These are phyloP conservation scores for Alternaria consortialis DNA, from an alignment of 2,329 filamentous ascomycete species.

Conservation along the genomic window DNA sequence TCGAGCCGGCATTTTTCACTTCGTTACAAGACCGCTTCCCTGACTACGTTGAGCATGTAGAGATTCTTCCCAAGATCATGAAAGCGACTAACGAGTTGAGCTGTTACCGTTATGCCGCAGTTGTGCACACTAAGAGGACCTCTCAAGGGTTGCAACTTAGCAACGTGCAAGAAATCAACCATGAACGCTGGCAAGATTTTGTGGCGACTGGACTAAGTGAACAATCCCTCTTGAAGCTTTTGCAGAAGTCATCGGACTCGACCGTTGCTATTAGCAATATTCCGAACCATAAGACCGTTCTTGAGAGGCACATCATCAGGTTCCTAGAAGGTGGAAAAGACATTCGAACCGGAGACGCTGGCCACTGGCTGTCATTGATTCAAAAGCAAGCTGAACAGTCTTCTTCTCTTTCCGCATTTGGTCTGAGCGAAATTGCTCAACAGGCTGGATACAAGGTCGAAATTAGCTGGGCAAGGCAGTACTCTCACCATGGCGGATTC, in stretches of 20 bases:
- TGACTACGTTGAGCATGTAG: constrained; percentile 7
- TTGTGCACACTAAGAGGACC: not conserved
- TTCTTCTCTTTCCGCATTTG: not conserved
- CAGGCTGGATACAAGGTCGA: not conserved
- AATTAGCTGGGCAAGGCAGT: constrained; percentile 12
- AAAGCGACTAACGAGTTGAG: constrained; percentile 20
- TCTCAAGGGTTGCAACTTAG: no score
- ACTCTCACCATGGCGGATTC: constrained; percentile 2
- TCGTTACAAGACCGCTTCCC: constrained; percentile 1
- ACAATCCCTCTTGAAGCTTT: not conserved
- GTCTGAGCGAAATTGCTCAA: not conserved
- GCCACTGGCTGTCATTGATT: not conserved
- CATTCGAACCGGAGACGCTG: not conserved
- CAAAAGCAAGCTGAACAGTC: not conserved
- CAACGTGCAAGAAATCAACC: not conserved
- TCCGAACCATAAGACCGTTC: not conserved
- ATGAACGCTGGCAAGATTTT: constrained; percentile 1
- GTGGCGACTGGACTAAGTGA: not conserved
- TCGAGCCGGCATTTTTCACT: constrained; percentile 19
- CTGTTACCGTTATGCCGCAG: constrained; percentile 18
- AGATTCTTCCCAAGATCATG: constrained; percentile 22
- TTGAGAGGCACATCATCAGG: not conserved
- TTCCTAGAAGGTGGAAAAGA: not conserved
- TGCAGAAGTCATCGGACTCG: not conserved
- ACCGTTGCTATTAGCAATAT: constrained; percentile 4